phyloP scores from a whole-genome alignment of 179 eudicot genomes.

The Beta corolliflora region DNA sequence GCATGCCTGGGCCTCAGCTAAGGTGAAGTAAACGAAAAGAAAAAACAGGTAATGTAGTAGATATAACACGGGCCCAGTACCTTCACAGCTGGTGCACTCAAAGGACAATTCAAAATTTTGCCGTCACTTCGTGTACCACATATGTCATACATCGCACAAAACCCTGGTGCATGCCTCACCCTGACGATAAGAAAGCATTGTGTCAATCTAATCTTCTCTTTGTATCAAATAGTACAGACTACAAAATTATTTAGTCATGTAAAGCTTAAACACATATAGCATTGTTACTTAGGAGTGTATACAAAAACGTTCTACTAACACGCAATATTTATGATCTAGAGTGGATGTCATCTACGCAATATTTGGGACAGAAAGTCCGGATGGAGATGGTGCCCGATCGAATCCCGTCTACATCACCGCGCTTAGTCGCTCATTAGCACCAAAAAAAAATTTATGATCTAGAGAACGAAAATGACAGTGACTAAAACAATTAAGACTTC shows the following conservation, averaged over 20 bases:
- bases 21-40: conserved; percentile 1
- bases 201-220: conserved; percentile 6
- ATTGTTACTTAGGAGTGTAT: not conserved
- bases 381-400: too few relatives aligned
- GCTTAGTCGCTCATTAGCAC: too few relatives aligned
- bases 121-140: conserved; percentile 87
- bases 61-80: conserved; percentile 38
- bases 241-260: not conserved
- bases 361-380: too few relatives aligned
- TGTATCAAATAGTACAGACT: not conserved
- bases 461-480: not conserved
- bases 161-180: conserved; percentile 62
- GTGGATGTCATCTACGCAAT: not conserved
- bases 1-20: conserved; percentile 7
- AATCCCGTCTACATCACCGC: too few relatives aligned
- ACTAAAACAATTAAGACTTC: not conserved
- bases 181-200: conserved; percentile 38
- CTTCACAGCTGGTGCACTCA: conserved; percentile 80
- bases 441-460: too few relatives aligned
- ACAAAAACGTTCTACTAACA: not conserved
- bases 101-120: conserved; percentile 86
- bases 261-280: not conserved
- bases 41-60: not conserved
- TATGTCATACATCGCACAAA: conserved; percentile 92
- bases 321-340: not conserved